These are phyloP conservation scores for Microthlaspi erraticum DNA, from an alignment of 345 rosid species.

Conservation along the genomic window DNA sequence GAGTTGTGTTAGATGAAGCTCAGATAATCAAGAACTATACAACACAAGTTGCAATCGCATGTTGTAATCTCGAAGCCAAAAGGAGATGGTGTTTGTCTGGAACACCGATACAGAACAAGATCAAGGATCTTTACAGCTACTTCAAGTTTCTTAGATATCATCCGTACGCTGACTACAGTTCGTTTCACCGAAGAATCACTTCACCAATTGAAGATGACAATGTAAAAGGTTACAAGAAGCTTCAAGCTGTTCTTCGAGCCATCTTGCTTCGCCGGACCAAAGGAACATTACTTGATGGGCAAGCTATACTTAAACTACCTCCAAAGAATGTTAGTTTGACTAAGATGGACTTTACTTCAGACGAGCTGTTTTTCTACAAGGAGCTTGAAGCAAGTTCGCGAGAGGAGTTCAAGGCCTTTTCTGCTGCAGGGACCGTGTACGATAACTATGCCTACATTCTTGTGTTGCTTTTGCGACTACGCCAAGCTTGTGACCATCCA, in stretches of 20 bases:
- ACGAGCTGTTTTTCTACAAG: slow-evolving; percentile 75
- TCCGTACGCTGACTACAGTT: slow-evolving; percentile 58
- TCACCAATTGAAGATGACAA: slow-evolving; percentile 62
- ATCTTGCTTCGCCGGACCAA: slow-evolving; percentile 90
- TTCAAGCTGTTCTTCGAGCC: slow-evolving; percentile 80
- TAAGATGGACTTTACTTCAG: slow-evolving; percentile 64
- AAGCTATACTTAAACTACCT: slow-evolving; percentile 77
- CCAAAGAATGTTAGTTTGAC: slow-evolving; percentile 62
- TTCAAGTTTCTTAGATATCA: slow-evolving; percentile 85
- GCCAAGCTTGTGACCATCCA: slow-evolving; percentile 96
- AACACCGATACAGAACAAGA: slow-evolving; percentile 84
- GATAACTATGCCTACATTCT: slow-evolving; percentile 84
- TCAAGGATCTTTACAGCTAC: slow-evolving; percentile 85
- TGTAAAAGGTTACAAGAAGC: slow-evolving; percentile 76
- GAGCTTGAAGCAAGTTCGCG: slow-evolving; percentile 72
- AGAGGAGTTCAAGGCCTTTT: slow-evolving; percentile 69
- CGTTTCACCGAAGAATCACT: slow-evolving; percentile 58
- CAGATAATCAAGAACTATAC: slow-evolving; percentile 84
- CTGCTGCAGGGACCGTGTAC: slow-evolving; percentile 78
- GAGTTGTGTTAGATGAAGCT: slow-evolving; percentile 90
- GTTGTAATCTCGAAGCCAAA: slow-evolving; percentile 83
- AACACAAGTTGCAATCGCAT: slow-evolving; percentile 91
- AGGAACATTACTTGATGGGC: slow-evolving; percentile 76
- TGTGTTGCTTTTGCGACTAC: slow-evolving; percentile 85
- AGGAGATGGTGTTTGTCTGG: slow-evolving; percentile 95